These are phyloP conservation scores for Ochetophila trinervis DNA, from an alignment of 306 rosid species.

Conservation along the genomic window DNA sequence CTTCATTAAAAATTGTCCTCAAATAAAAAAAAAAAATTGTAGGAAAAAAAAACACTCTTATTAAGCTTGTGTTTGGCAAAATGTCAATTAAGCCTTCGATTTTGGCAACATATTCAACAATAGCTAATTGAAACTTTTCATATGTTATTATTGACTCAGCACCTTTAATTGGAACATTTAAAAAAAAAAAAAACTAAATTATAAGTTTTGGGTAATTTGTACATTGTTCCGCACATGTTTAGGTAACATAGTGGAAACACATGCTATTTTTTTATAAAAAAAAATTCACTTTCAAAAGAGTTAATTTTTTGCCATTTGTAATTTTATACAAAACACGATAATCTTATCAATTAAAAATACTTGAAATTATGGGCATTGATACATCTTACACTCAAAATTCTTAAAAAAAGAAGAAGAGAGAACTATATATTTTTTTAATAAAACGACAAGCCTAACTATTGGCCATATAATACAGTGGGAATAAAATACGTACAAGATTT, in stretches of 20 bases:
- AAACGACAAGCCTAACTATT: no score
- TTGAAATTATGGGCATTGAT: no score
- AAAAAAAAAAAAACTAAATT: no score
- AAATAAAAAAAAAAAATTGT: neutral
- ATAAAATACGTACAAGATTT: no score
- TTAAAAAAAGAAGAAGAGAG: no score
- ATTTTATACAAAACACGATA: no score
- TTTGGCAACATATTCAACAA: neutral
- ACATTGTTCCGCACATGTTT: neutral
- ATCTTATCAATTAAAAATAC: no score
- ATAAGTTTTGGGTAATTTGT: neutral
- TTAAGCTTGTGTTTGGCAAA: conserved; percentile 13
- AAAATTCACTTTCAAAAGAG: conserved; percentile 11
- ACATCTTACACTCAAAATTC: no score
- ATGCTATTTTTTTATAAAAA: neutral
- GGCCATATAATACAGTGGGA: no score
- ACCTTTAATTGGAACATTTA: neutral
- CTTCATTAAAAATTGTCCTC: neutral
- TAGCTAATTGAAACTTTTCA: conserved; percentile 7
- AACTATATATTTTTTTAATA: no score
- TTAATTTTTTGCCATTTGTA: neutral
- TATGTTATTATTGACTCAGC: conserved; percentile 7
- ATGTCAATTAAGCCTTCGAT: conserved; percentile 13
- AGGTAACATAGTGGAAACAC: neutral
- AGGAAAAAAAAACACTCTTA: neutral